phyloP scores from a whole-genome alignment of 2,329 filamentous ascomycete species.

The Neopestalotiopsis sp. region DNA sequence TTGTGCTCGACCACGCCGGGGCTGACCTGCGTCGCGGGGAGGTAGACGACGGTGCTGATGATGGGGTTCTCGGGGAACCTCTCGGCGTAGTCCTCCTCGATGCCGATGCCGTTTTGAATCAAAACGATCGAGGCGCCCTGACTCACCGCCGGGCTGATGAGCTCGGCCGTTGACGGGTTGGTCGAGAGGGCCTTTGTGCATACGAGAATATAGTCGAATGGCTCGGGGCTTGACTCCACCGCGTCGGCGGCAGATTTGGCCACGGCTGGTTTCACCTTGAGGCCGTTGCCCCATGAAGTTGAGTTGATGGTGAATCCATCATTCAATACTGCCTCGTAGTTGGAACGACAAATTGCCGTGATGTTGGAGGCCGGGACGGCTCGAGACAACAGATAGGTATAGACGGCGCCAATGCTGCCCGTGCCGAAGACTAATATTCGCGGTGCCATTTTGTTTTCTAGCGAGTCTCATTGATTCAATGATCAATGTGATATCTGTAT shows the following conservation, averaged over 20 bases:
- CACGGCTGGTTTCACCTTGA: constrained; percentile 33
- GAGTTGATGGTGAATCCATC: constrained; percentile 38
- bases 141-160: constrained; percentile 34
- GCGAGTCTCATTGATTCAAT: background rate
- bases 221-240: constrained; percentile 23
- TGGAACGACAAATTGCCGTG: constrained; percentile 37
- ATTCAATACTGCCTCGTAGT: constrained; percentile 33
- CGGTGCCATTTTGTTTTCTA: constrained; percentile 24
- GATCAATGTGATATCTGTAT: background rate
- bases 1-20: constrained; percentile 53
- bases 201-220: constrained; percentile 37
- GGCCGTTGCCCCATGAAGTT: constrained; percentile 34
- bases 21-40: constrained; percentile 54
- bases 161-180: constrained; percentile 30
- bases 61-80: constrained; percentile 56
- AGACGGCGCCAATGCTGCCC: constrained; percentile 39
- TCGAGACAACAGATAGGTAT: constrained; percentile 32
- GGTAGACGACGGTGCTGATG: constrained; percentile 58
- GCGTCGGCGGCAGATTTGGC: constrained; percentile 36
- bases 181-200: constrained; percentile 33
- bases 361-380: constrained; percentile 31
- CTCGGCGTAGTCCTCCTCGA: constrained; percentile 54
- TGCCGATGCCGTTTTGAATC: constrained; percentile 62
- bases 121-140: constrained; percentile 55
- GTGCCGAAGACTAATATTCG: constrained; percentile 39